These are phyloP conservation scores for Gyromitra esculenta DNA, from an alignment of 2,329 filamentous ascomycete genomes.

Conservation along the genomic window DNA sequence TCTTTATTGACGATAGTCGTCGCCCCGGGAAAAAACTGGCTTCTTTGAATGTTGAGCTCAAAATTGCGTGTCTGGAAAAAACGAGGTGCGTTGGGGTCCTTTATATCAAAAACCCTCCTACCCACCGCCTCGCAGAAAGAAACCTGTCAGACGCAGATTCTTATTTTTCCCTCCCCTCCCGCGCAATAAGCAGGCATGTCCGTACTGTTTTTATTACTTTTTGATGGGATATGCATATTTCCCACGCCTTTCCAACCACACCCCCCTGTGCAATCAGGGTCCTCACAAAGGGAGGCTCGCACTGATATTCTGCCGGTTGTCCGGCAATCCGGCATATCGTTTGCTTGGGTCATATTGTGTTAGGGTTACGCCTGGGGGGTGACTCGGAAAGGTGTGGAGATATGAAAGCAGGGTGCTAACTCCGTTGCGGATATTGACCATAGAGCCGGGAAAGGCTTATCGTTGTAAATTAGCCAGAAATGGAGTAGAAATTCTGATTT, in stretches of 20 bases:
- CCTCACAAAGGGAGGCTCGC: conserved; percentile 5
- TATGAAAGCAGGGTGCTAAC: neutral
- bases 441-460: neutral
- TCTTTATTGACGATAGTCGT: too few species aligned
- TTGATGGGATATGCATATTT: conserved; percentile 1
- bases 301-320: conserved; percentile 22
- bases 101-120: conserved; percentile 13
- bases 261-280: conserved; percentile 5
- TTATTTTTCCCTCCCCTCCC: neutral
- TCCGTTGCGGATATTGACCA: neutral
- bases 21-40: too few species aligned
- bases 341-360: conserved; percentile 25
- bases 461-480: neutral
- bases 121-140: neutral
- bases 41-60: neutral
- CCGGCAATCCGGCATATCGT: conserved; percentile 19
- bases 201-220: neutral
- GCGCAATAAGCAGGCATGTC: neutral
- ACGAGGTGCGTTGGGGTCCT: conserved; percentile 1
- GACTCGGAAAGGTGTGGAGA: conserved; percentile 20
- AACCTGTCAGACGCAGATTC: neutral
- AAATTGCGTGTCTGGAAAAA: neutral
- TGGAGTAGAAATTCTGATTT: neutral
- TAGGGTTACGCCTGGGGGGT: conserved; percentile 1
- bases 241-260: conserved; percentile 1